Percentiles rank a stretch among this genome's conserved stretches.
phyloP scores from a whole-genome alignment of 1,284 basidiomycete genomes.

The Melanopsichium pennsylvanicum region DNA sequence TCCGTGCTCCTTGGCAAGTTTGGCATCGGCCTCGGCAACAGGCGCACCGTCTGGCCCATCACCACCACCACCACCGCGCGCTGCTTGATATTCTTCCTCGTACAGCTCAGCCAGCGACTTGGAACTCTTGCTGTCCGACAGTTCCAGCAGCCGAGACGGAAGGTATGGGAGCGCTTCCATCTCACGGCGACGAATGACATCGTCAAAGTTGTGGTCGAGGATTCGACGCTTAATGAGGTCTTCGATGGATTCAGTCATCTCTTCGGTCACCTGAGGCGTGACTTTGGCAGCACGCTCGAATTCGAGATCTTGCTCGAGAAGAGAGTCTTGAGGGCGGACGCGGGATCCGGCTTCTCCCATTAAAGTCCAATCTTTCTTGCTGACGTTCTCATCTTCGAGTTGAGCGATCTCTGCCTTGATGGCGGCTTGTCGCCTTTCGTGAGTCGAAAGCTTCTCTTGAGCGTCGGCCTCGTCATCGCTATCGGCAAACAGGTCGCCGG shows the following conservation, averaged over 20 bases:
- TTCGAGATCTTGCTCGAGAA: constrained; percentile 92
- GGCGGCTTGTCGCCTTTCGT: constrained; percentile 69
- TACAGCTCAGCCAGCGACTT: constrained; percentile 95
- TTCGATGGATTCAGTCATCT: constrained; percentile 82
- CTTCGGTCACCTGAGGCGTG: constrained; percentile 89
- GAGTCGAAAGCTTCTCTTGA: constrained; percentile 66
- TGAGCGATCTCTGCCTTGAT: constrained; percentile 70
- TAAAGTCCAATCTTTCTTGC: constrained; percentile 83
- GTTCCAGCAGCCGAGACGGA: constrained; percentile 85
- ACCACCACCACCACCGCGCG: constrained; percentile 67
- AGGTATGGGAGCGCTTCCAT: constrained; percentile 79
- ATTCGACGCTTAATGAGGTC: constrained; percentile 91
- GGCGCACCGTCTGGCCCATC: constrained; percentile 68
- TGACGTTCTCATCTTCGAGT: constrained; percentile 71
- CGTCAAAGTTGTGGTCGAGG: constrained; percentile 84
- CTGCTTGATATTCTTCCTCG: constrained; percentile 85
- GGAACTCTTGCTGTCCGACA: constrained; percentile 75
- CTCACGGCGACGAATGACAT: constrained; percentile 82
- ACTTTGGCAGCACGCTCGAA: constrained; percentile 88
- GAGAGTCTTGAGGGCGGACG: constrained; percentile 85
- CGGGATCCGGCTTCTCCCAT: constrained; percentile 87
- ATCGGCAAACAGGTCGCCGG: constrained; percentile 70
- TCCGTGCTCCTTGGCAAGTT: constrained; percentile 85
- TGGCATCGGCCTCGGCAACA: constrained; percentile 83
- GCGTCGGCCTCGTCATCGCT: constrained; percentile 67